Evolutionary conservation across 1,284 basidiomycete genomes (phyloP), one percentile per base, ranked within the genome.

Genomic region (Leccinum subspadiceum): DNA sequence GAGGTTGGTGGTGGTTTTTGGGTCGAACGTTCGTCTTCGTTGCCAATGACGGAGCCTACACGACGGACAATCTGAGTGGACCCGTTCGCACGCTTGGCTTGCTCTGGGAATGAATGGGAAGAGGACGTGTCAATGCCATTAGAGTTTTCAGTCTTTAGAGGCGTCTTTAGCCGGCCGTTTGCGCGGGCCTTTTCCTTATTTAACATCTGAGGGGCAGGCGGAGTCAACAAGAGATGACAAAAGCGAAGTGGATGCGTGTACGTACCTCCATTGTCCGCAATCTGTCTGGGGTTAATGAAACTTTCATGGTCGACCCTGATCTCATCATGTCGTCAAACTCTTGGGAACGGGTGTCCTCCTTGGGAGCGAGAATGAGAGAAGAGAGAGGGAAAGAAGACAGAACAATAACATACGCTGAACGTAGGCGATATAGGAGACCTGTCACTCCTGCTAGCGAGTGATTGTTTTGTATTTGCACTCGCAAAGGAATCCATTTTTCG

Each of bases 281-380:
- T 56, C 94, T 82, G 77, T 96, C 91, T 59, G 96, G 96, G 29
- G 96, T 98, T 62, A 98, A 81, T 53, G 94, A 96, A 68, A 98
- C 89, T 74, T 95, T 96, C 89, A 96, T 92, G 8, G 94, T 96
- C 58, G 89, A 81, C 58, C 89, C 86, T 61, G 91, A 93, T 57
- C 86, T 84, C 84, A 97, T 88, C 72, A 96, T 79, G 72, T 93
- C 87, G 75, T 97, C 94, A 73, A 97, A 97, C 73, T 95, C 92
- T 62, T 89, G 82, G 60, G 83, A 79, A 65, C 83, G 77, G 15
- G 79, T 77, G 49, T 82, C 79, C 66, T 83, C 83, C 81, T 86
- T 62, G 58, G 56, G 58, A 57, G 54, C 35, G 41, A 52, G 15
- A 26, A 55, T 64, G 29, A 58, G 41, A 46, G 56, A 59, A 29